These are phyloP conservation scores for Rauvolfia tetraphylla DNA, from an alignment of 257 asterid species.

Conservation along the genomic window DNA sequence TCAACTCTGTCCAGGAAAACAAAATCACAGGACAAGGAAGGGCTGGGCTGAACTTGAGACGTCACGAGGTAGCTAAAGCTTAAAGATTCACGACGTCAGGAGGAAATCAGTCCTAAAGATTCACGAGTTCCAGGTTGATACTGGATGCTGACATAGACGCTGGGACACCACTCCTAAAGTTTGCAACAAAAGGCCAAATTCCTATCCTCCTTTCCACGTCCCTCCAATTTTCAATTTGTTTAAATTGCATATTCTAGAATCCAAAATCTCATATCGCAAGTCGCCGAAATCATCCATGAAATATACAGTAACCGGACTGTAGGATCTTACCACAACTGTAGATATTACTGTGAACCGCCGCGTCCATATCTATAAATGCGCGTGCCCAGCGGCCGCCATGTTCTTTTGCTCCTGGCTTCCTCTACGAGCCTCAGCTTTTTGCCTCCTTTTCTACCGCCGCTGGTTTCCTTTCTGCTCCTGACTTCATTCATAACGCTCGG, in stretches of 20 bases:
- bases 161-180: background rate
- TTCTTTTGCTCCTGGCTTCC: background rate
- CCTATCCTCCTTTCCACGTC: background rate
- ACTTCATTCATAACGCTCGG: background rate
- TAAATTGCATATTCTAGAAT: conserved; percentile 18
- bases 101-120: too few species aligned
- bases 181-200: conserved; percentile 12
- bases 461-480: background rate
- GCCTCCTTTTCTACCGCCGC: background rate
- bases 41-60: too few species aligned
- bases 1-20: background rate
- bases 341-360: too few species aligned
- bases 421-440: background rate
- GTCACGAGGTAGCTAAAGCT: too few species aligned
- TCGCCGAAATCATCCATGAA: background rate
- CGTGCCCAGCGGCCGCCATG: background rate
- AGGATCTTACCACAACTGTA: too few species aligned
- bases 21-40: background rate
- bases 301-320: too few species aligned
- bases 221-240: background rate
- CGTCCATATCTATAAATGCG: background rate
- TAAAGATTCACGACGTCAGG: too few species aligned
- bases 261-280: conserved; percentile 4
- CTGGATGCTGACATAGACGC: background rate
- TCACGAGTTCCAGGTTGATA: background rate